phyloP scores from a whole-genome alignment of 495 filamentous ascomycete species.

The Clohesyomyces aquaticus region DNA sequence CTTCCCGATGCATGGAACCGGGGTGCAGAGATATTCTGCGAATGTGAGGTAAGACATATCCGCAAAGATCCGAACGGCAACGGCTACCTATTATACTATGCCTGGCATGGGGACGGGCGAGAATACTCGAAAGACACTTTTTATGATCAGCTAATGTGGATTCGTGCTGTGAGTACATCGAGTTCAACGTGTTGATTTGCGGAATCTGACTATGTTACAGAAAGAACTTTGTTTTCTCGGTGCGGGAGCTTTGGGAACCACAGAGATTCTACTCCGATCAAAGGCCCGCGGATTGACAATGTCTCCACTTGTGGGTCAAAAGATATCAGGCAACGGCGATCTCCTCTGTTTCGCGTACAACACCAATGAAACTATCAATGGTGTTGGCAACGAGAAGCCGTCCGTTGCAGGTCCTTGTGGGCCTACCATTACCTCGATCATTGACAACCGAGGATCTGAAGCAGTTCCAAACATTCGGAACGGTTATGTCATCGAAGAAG shows the following conservation, averaged over 20 bases:
- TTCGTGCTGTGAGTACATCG: conserved; percentile 52
- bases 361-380: conserved; percentile 58
- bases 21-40: conserved; percentile 74
- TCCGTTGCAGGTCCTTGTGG: conserved; percentile 60
- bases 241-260: conserved; percentile 64
- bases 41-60: conserved; percentile 70
- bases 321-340: conserved; percentile 72
- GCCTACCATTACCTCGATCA: conserved; percentile 66
- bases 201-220: conserved; percentile 5
- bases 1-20: conserved; percentile 75
- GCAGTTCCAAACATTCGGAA: conserved; percentile 56
- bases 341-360: conserved; percentile 69
- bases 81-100: conserved; percentile 67
- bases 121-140: conserved; percentile 60
- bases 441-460: conserved; percentile 60
- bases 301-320: conserved; percentile 61
- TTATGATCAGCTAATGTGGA: conserved; percentile 69
- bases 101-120: conserved; percentile 66
- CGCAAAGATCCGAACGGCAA: conserved; percentile 53
- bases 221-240: conserved; percentile 63
- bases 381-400: conserved; percentile 55
- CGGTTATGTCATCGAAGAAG: conserved; percentile 69
- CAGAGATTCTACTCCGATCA: conserved; percentile 69
- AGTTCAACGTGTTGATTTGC: too few relatives aligned
- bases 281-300: conserved; percentile 61